phyloP scores from a whole-genome alignment of 148 eudicot genomes.

The Vaccinium vitisidaea region DNA sequence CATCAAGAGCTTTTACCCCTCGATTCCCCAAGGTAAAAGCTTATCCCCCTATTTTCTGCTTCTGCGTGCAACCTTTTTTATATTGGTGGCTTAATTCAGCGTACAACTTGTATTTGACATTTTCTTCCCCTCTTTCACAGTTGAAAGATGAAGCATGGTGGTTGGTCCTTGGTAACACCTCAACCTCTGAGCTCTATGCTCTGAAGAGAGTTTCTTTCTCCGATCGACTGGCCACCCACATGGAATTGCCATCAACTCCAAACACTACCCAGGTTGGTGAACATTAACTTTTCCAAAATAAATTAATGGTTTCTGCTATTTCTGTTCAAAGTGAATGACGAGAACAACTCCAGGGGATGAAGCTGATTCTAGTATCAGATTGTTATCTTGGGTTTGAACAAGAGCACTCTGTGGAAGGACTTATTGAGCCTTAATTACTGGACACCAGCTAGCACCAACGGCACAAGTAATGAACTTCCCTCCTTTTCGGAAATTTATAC shows the following conservation, averaged over 20 bases:
- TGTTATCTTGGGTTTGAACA: constrained; percentile 84
- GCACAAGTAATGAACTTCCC: neutral
- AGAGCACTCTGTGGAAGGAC: constrained; percentile 60
- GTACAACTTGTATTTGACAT: neutral
- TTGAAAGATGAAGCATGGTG: constrained; percentile 99
- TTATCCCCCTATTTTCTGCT: neutral
- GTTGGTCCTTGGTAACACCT: constrained; percentile 73
- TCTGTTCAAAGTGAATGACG: constrained; percentile 4
- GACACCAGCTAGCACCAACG: neutral
- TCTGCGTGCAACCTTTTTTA: neutral
- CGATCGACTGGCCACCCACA: constrained; percentile 53
- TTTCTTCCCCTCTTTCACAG: constrained; percentile 28
- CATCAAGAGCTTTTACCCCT: constrained; percentile 75
- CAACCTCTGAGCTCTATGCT: constrained; percentile 69
- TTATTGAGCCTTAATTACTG: constrained; percentile 25
- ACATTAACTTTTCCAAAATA: constrained; percentile 8
- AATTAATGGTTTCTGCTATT: neutral
- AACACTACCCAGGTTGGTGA: constrained; percentile 47
- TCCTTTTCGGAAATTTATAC: neutral
- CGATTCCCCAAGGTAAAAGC: constrained; percentile 77
- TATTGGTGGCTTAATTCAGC: neutral
- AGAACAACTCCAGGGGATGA: constrained; percentile 55
- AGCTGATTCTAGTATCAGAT: constrained; percentile 84
- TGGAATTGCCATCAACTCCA: constrained; percentile 68
- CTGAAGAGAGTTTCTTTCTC: constrained; percentile 80